Base-by-base conservation (phyloP, 140 eudicot genomes). In the Cichorium intybus region DNA sequence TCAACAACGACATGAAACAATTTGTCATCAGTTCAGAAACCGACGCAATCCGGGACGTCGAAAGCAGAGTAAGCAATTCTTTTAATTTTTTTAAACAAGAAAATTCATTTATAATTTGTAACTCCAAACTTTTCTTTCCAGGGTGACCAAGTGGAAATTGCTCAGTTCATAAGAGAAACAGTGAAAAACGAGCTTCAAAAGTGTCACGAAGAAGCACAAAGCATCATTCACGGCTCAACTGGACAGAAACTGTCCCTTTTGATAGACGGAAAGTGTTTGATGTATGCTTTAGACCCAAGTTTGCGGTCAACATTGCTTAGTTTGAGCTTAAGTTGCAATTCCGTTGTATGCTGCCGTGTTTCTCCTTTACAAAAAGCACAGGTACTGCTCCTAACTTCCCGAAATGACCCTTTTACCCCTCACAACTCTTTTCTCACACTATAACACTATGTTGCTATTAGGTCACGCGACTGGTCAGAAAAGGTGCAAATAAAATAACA, bases 101-200 rank as follows among this genome's bases (percentile, higher is more conserved):
- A 27, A 27, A 27, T n/a, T 58, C 22, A 37, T 15, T 33, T 78
- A 21, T 62, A 45, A 55, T 78, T 76, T 29, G 47, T 29, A 35
- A 56, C 63, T 49, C 33, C 24, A 41, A 64, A 49, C 34, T 72
- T 22, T 66, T 43, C 20, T 45, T 26, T 24, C 66, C 66, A 93
- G 99, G 99, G 95, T 56, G 99, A 93, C 69, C 99, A 86, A 77
- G 97, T 93, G 85, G 97, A 93, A 82, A 79, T 86, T 62, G 99
- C 90, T 11, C 99, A 85, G 31, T 85, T 76, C 43, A 84, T 86
- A 57, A 80, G 84, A 60, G 96, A 93, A 56, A 60, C 79, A 0
- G 92, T 93, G 71, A 79, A 85, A 76, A 88, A 72, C 47, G 93
- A 88, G 56, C 84, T 93, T 48, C 84, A 72, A 62, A 93, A 67